These are phyloP conservation scores for Reticulascus tulasneorum DNA, from an alignment of 2,329 filamentous ascomycete species.

Conservation along the genomic window DNA sequence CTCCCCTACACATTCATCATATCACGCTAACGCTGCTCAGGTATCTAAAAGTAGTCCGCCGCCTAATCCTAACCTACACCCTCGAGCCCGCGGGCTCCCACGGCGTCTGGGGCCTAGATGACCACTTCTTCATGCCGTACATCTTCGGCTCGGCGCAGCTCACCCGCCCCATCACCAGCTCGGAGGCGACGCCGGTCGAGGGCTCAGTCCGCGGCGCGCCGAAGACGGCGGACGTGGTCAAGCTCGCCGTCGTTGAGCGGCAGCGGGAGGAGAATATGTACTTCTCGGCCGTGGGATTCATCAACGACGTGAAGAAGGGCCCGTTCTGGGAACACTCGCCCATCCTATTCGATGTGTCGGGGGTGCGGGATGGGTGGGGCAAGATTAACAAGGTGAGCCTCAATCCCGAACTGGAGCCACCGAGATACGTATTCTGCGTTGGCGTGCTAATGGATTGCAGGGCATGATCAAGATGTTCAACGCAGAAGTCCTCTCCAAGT, in stretches of 20 bases:
- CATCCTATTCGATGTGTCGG: slow-evolving; percentile 90
- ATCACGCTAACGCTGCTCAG: slow-evolving; percentile 37
- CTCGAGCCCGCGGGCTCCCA: slow-evolving; percentile 94
- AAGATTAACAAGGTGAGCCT: slow-evolving; percentile 81
- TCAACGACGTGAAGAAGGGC: slow-evolving; percentile 92
- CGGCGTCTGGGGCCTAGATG: slow-evolving; percentile 97
- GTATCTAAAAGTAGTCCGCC: slow-evolving; percentile 76
- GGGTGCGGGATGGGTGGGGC: slow-evolving; percentile 88
- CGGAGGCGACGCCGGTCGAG: slow-evolving; percentile 65
- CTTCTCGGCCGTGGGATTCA: slow-evolving; percentile 93
- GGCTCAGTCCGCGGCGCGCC: slow-evolving; percentile 72
- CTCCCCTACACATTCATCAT: too few relatives aligned
- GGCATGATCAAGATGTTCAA: slow-evolving; percentile 99
- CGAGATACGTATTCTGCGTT: too few relatives aligned
- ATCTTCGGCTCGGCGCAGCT: slow-evolving; percentile 93
- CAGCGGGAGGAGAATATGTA: slow-evolving; percentile 76
- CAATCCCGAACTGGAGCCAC: neutral
- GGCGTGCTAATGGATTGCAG: slow-evolving; percentile 32
- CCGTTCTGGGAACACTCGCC: slow-evolving; percentile 96
- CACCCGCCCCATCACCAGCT: slow-evolving; percentile 65
- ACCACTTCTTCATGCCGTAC: slow-evolving; percentile 91
- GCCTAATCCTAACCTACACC: slow-evolving; percentile 83
- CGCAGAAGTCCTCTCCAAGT: slow-evolving; percentile 92
- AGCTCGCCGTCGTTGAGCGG: slow-evolving; percentile 58
- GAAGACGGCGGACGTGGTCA: slow-evolving; percentile 65